Evolutionary conservation across 495 filamentous ascomycete species (phyloP).

Genomic region (Tuber magnatum): DNA sequence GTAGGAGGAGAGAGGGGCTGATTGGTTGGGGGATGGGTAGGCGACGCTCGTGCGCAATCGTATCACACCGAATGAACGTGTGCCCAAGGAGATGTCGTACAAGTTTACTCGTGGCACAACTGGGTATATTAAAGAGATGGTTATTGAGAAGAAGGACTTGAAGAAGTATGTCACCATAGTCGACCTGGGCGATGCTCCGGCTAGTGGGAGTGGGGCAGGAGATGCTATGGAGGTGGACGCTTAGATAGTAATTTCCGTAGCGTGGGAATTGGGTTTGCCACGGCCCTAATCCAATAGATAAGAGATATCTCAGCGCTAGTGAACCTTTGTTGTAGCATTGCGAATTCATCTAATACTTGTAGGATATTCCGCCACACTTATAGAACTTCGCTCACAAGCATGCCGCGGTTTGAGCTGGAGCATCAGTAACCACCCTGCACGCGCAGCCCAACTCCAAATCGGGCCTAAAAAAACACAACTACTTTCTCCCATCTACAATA

Average conservation of each 20-base stretch:
- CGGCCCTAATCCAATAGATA: not conserved
- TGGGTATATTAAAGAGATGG: constrained; percentile 83
- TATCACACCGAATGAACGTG: constrained; percentile 84
- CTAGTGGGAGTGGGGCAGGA: constrained; percentile 46
- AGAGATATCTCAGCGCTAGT: not conserved
- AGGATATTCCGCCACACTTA: not conserved
- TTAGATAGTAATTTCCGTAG: constrained; percentile 43
- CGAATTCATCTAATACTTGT: too few species aligned
- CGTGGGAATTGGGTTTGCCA: not conserved
- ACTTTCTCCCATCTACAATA: not conserved
- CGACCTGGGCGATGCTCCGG: constrained; percentile 60
- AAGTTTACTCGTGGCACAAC: constrained; percentile 83
- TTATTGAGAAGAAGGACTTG: constrained; percentile 86
- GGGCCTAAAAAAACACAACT: not conserved
- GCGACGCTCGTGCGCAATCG: constrained; percentile 84
- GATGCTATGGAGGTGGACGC: constrained; percentile 95
- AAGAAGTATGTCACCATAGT: constrained; percentile 91
- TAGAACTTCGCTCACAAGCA: not conserved
- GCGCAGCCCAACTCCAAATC: not conserved
- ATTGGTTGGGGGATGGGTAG: constrained; percentile 12
- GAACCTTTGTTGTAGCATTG: not conserved
- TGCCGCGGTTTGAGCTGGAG: not conserved
- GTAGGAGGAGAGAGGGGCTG: not conserved
- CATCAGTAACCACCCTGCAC: not conserved
- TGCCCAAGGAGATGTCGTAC: constrained; percentile 87